Evolutionary conservation across 2,329 filamentous ascomycete genomes (phyloP), one percentile per base, ranked within the genome.

Genomic region (Penicillium concentricum): DNA sequence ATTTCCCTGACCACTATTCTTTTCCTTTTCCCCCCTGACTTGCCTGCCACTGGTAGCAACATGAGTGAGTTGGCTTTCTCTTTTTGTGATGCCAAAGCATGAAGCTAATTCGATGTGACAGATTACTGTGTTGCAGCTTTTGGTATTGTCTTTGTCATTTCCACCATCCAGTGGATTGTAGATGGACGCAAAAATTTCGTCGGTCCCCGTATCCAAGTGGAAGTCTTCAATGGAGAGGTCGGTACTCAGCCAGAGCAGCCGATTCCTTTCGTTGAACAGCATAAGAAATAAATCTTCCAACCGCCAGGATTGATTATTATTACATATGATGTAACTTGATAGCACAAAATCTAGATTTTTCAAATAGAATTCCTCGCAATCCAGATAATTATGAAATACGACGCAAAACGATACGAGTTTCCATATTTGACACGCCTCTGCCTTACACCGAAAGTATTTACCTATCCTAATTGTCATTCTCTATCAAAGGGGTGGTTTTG

Each of bases 1-100:
- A 83, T 87, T 1, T 74, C 84, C 13, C 70, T 91, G n/a, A 91
- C 88, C 0, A 91, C 87, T 0, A 84, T 91, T 0, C 79, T 92
- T 0, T 91, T 91, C 73, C 80, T 91, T 20, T 90, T 91, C 73
- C 89, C 89, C 3, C 88, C 89, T 0, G 81, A 80, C 8, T 67
- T 86, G 4, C 87, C 87, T 0, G 86, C 87, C 2, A 85, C 84
- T 0, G 79, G 81, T 0, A 83, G 76, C 63, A 90, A 84, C 74
- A 91, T 91, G 88, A 92, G 82, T 82, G 76, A 66, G 78, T 74
- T 32, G 20, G 2, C 13, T 20, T 15, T 20, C 13, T 1, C 12
- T 26, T n/a, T 32, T 12, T 5, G 12, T 13, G 34, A 12, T 51
- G 10, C 10, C 12, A 20, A 45, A 37, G 8, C n/a, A 30, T 24